These are phyloP conservation scores for Perkinsus marinus DNA, from an alignment of 169 alveolate genomes.

Conservation along the genomic window DNA sequence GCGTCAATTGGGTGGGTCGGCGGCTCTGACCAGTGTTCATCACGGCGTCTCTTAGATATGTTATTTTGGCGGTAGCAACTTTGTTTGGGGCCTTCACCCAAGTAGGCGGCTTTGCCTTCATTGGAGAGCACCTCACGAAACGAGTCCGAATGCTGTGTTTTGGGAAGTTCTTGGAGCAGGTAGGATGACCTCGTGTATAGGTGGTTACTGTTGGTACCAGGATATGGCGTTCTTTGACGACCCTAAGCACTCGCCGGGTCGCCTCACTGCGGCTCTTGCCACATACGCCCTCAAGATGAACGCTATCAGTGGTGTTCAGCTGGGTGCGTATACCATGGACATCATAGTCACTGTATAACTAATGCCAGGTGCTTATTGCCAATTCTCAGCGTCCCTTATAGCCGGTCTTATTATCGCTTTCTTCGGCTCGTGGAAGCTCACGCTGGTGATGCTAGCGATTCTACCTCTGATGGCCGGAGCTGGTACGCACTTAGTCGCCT, in stretches of 20 bases:
- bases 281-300: slow-evolving; percentile 9
- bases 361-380: slow-evolving; percentile 2
- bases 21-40: not conserved
- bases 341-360: not conserved
- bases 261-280: slow-evolving; percentile 22
- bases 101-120: not conserved
- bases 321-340: not conserved
- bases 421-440: slow-evolving; percentile 25
- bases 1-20: not conserved
- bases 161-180: slow-evolving; percentile 13
- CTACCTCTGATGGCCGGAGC: slow-evolving; percentile 19
- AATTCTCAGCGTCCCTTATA: slow-evolving; percentile 17
- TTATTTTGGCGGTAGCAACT: not conserved
- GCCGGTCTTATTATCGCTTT: slow-evolving; percentile 31
- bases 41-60: not conserved
- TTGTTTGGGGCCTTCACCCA: not conserved
- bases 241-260: slow-evolving; percentile 34
- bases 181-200: not conserved
- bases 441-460: slow-evolving; percentile 24
- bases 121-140: not conserved
- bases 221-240: slow-evolving; percentile 38
- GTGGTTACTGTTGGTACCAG: not conserved
- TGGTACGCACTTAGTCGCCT: not conserved
- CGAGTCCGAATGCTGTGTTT: not conserved
- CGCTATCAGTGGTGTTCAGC: slow-evolving; percentile 6